A percentile compares a stretch with the other conserved stretches of the same genome.
Conservation (phyloP, 2,329 filamentous ascomycete species). For the Ceratocystiopsis sp. region DNA sequence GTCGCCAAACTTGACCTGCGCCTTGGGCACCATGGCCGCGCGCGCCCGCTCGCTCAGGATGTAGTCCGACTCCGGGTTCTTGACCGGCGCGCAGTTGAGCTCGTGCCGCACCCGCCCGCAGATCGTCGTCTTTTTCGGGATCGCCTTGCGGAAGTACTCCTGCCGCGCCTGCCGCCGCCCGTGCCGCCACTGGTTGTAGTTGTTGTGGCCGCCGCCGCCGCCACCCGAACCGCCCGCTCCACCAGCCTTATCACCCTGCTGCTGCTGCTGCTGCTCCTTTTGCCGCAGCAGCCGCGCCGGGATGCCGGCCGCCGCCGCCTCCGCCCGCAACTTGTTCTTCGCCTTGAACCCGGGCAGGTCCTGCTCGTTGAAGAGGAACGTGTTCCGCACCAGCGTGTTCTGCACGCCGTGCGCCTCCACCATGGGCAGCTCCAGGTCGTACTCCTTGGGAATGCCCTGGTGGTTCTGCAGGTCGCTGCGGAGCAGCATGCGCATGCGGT, state of each 20-base stretch:
- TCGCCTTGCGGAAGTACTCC: constrained; percentile 50
- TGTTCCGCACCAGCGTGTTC: constrained; percentile 53
- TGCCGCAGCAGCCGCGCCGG: constrained; percentile 34
- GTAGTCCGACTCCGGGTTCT: constrained; percentile 50
- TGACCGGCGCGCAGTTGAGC: constrained; percentile 54
- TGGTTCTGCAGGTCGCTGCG: constrained; percentile 47
- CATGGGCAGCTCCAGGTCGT: constrained; percentile 57
- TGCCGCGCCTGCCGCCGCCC: constrained; percentile 14
- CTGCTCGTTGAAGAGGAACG: constrained; percentile 85
- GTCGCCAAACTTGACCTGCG: constrained; percentile 33
- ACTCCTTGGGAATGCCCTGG: constrained; percentile 68
- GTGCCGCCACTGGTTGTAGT: constrained; percentile 10
- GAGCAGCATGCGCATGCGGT: constrained; percentile 49
- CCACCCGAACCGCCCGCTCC: no score
- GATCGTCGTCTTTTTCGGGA: constrained; percentile 68
- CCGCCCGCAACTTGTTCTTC: constrained; percentile 37
- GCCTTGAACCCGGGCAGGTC: constrained; percentile 64
- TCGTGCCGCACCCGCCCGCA: constrained; percentile 60
- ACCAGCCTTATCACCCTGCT: no score
- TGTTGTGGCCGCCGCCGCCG: constrained; percentile 21
- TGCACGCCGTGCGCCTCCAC: constrained; percentile 16
- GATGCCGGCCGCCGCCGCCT: constrained; percentile 40
- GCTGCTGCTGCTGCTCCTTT: constrained; percentile 26
- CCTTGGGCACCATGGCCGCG: constrained; percentile 43
- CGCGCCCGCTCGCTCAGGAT: constrained; percentile 42